phyloP scores from a whole-genome alignment of 768 basidiomycete genomes.

The Russula ochroleuca region DNA sequence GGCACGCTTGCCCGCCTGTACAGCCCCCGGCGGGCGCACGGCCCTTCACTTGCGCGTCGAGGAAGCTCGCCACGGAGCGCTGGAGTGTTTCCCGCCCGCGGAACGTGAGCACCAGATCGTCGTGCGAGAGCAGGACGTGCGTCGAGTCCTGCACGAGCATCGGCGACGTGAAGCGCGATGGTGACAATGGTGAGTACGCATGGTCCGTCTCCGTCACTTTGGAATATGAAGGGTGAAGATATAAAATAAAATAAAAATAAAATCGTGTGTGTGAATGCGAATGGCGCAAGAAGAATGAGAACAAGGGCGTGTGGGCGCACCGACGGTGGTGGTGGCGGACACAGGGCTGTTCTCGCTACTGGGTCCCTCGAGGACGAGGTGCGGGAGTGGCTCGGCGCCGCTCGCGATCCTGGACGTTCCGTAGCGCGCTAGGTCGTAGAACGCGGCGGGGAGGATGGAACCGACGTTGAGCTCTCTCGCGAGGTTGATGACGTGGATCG shows the following conservation, averaged over 20 bases:
- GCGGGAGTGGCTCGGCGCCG: constrained; percentile 42
- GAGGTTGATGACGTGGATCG: constrained; percentile 65
- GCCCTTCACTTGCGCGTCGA: constrained; percentile 49
- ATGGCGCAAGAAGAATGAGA: background rate
- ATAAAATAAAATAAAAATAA: too few species aligned
- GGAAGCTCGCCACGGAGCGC: constrained; percentile 56
- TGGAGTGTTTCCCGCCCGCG: constrained; percentile 64
- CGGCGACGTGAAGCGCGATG: constrained; percentile 14
- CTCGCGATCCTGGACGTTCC: constrained; percentile 62
- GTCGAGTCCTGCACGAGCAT: constrained; percentile 20
- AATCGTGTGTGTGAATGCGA: background rate
- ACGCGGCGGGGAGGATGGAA: constrained; percentile 60
- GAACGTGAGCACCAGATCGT: constrained; percentile 43
- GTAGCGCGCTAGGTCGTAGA: constrained; percentile 72
- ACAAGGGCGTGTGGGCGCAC: constrained; percentile 9
- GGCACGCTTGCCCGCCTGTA: constrained; percentile 43
- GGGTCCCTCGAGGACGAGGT: constrained; percentile 15
- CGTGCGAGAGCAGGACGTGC: constrained; percentile 36
- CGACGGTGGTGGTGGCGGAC: background rate
- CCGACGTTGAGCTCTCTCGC: constrained; percentile 59
- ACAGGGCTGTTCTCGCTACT: constrained; percentile 2
- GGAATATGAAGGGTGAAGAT: background rate
- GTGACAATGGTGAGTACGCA: background rate
- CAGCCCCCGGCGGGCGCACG: constrained; percentile 50
- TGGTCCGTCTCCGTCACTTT: background rate